Evolutionary conservation across 768 basidiomycete species (phyloP).

Genomic region (Russula abietina): DNA sequence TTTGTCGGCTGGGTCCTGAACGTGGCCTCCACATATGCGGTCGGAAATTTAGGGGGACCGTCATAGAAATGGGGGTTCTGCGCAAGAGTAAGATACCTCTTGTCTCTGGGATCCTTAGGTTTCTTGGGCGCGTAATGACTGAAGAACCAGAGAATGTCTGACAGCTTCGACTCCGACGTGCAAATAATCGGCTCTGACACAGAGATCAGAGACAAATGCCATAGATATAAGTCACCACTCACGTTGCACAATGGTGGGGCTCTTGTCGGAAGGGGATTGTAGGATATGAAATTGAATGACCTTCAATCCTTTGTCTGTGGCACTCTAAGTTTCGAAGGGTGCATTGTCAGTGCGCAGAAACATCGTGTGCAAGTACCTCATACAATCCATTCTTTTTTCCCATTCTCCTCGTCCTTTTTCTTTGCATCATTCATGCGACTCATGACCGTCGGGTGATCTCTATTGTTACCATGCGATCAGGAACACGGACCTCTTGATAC

Average conservation of each 20-base stretch:
- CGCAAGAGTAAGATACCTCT: neutral
- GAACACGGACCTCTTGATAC: too few species aligned
- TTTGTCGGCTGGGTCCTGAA: neutral
- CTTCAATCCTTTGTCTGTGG: too few species aligned
- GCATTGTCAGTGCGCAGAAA: neutral
- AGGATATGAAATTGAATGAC: neutral
- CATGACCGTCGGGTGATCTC: neutral
- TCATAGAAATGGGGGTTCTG: constrained; percentile 12
- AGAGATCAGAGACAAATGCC: neutral
- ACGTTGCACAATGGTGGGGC: constrained; percentile 1
- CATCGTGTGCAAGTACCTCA: neutral
- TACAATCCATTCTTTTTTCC: neutral
- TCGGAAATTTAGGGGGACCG: neutral
- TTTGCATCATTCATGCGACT: neutral
- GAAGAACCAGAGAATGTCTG: constrained; percentile 8
- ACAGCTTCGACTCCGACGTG: neutral
- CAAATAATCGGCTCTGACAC: neutral
- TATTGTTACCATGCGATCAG: neutral
- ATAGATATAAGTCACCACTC: neutral
- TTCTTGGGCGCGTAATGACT: neutral
- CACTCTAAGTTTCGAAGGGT: neutral
- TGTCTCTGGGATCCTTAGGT: neutral
- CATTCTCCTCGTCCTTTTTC: neutral
- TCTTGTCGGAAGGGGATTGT: neutral
- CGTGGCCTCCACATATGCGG: neutral